phyloP scores from a whole-genome alignment of 2,329 filamentous ascomycete genomes.

The Microcyclosporella mali region DNA sequence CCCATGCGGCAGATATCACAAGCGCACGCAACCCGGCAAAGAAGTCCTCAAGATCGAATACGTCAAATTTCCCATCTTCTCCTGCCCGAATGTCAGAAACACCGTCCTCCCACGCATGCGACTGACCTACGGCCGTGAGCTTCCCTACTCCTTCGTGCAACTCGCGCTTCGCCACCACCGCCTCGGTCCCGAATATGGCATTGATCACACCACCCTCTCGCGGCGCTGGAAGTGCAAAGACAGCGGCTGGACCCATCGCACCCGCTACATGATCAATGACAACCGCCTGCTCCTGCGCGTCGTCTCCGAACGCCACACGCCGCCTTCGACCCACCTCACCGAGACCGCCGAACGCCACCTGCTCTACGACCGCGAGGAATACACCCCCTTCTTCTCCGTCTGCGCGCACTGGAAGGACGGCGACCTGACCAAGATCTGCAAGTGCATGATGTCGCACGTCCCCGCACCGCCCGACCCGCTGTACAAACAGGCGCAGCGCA shows the following conservation, averaged over 20 bases:
- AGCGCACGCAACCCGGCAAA: slow-evolving; percentile 46
- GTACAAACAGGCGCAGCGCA: slow-evolving; percentile 37
- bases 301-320: slow-evolving; percentile 49
- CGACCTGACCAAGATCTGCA: slow-evolving; percentile 53
- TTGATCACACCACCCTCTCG: slow-evolving; percentile 42
- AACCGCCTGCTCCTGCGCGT: slow-evolving; percentile 54
- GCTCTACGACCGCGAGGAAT: slow-evolving; percentile 55
- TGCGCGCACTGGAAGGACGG: slow-evolving; percentile 60
- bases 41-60: slow-evolving; percentile 50
- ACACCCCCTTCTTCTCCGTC: slow-evolving; percentile 56
- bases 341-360: slow-evolving; percentile 49
- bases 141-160: slow-evolving; percentile 55
- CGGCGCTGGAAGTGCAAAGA: slow-evolving; percentile 50
- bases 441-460: slow-evolving; percentile 56
- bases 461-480: slow-evolving; percentile 42
- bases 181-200: slow-evolving; percentile 45
- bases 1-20: slow-evolving; percentile 51
- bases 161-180: slow-evolving; percentile 47
- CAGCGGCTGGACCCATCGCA: slow-evolving; percentile 50
- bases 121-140: slow-evolving; percentile 48
- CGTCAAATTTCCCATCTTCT: slow-evolving; percentile 51
- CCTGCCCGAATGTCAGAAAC: slow-evolving; percentile 50
- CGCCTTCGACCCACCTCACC: slow-evolving; percentile 42
- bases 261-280: slow-evolving; percentile 48
- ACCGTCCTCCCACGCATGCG: slow-evolving; percentile 47